Percentiles rank a stretch among this genome's conserved stretches.
These are phyloP conservation scores for Phialocephala sp. DNA, from an alignment of 2,329 filamentous ascomycete species.

Conservation along the genomic window DNA sequence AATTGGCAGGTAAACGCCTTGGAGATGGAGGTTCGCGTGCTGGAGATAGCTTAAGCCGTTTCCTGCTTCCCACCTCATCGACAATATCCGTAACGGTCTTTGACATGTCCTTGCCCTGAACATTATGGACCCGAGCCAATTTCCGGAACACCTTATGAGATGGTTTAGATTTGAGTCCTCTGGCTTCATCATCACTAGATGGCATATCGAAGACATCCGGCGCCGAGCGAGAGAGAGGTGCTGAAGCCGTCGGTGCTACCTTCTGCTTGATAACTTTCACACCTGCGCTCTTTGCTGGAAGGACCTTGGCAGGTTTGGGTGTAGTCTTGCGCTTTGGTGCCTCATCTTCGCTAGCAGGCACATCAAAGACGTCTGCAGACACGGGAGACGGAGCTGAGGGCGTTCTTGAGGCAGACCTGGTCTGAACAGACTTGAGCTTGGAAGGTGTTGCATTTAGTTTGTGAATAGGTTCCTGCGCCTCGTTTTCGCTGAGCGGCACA, in stretches of 20 bases:
- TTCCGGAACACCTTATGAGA: conserved; percentile 26
- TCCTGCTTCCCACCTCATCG: conserved; percentile 30
- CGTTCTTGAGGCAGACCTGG: conserved; percentile 1
- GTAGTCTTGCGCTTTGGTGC: not conserved
- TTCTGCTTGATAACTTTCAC: conserved; percentile 4
- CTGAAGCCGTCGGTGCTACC: conserved; percentile 3
- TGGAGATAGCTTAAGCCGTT: conserved; percentile 39
- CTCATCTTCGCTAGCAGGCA: conserved; percentile 37
- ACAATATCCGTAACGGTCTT: not conserved
- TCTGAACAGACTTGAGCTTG: not conserved
- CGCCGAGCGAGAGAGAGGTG: conserved; percentile 10
- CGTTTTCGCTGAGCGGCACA: conserved; percentile 33
- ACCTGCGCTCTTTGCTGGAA: not conserved
- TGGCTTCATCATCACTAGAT: conserved; percentile 32
- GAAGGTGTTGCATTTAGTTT: not conserved
- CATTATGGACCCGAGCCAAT: not conserved
- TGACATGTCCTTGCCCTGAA: conserved; percentile 6
- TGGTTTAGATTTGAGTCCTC: conserved; percentile 21
- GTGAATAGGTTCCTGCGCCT: conserved; percentile 8
- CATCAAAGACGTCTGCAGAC: conserved; percentile 25
- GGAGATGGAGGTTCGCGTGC: conserved; percentile 3
- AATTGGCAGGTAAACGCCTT: not conserved
- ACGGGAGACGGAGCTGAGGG: not conserved
- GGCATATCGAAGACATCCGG: conserved; percentile 37
- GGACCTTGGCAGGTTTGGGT: not conserved